A percentile compares a stretch with the other conserved stretches of the same genome.
phyloP scores from a whole-genome alignment of 352 stramenopile species.

The Globisporangium alternatum region DNA sequence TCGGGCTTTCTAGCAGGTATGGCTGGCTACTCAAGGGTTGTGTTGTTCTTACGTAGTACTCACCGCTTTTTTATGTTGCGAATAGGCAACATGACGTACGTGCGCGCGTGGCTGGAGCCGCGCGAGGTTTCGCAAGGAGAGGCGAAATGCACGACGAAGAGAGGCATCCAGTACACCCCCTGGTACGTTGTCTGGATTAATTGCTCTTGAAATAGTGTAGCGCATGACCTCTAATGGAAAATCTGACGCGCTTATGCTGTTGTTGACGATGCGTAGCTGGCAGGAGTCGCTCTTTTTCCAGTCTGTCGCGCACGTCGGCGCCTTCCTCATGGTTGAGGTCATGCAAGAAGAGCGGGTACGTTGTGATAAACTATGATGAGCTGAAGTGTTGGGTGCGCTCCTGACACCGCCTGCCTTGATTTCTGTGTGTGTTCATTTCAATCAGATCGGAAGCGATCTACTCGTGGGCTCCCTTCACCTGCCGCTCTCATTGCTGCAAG shows the following conservation, averaged over 20 bases:
- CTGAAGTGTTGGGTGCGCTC: background rate
- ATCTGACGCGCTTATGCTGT: background rate
- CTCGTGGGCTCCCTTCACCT: constrained; percentile 36
- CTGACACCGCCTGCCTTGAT: background rate
- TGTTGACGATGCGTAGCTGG: constrained; percentile 25
- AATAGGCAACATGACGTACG: constrained; percentile 41
- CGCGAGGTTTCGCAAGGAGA: constrained; percentile 19
- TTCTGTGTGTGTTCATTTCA: background rate
- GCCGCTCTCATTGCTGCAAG: constrained; percentile 41
- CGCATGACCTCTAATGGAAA: background rate
- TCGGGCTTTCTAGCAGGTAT: constrained; percentile 40
- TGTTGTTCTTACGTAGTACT: background rate
- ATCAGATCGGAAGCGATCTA: constrained; percentile 39
- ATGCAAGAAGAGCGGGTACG: constrained; percentile 56
- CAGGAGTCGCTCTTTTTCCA: constrained; percentile 45
- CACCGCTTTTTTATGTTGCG: background rate
- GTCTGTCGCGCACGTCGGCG: constrained; percentile 38
- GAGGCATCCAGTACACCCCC: constrained; percentile 22
- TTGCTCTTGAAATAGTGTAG: background rate
- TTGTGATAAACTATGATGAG: background rate
- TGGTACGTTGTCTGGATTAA: constrained; percentile 13
- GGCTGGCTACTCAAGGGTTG: background rate
- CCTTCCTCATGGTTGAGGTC: constrained; percentile 41
- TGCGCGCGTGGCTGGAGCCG: constrained; percentile 44
- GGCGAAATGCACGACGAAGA: constrained; percentile 39